phyloP scores from a whole-genome alignment of 768 basidiomycete species.

The Leucosporidium creatinivorum region DNA sequence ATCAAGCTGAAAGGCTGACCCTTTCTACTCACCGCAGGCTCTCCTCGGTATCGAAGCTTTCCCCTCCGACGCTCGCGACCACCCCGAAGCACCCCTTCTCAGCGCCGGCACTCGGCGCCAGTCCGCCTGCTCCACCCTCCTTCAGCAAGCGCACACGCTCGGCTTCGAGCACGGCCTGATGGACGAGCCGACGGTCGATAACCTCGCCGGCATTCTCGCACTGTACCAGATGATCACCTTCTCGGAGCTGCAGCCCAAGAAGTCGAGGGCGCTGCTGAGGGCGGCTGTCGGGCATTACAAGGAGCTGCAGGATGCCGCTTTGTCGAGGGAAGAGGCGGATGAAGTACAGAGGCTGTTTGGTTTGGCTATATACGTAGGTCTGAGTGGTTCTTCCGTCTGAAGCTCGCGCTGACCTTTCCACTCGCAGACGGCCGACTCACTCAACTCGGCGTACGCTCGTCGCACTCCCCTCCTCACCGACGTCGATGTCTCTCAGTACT shows the following conservation, averaged over 20 bases:
- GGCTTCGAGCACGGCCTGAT: not conserved
- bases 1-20: not conserved
- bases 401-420: not conserved
- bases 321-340: not conserved
- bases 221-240: conserved; percentile 6
- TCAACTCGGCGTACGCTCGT: not conserved
- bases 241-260: not conserved
- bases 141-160: not conserved
- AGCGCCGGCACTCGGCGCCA: conserved; percentile 11
- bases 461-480: not conserved
- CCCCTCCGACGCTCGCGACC: conserved; percentile 7
- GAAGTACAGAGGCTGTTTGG: not conserved
- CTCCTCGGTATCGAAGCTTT: conserved; percentile 9
- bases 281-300: conserved; percentile 3
- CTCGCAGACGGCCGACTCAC: conserved; percentile 1
- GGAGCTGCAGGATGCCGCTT: conserved; percentile 7
- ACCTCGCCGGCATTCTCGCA: not conserved
- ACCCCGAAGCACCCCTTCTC: conserved; percentile 10
- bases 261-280: not conserved
- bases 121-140: conserved; percentile 5
- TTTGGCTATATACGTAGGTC: conserved; percentile 5
- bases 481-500: conserved; percentile 3
- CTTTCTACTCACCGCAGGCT: not conserved
- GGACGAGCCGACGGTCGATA: conserved; percentile 5
- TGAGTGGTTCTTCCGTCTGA: not conserved